Conservation (phyloP, 1,284 basidiomycete genomes). For the Sanghuangporus weigelae region DNA sequence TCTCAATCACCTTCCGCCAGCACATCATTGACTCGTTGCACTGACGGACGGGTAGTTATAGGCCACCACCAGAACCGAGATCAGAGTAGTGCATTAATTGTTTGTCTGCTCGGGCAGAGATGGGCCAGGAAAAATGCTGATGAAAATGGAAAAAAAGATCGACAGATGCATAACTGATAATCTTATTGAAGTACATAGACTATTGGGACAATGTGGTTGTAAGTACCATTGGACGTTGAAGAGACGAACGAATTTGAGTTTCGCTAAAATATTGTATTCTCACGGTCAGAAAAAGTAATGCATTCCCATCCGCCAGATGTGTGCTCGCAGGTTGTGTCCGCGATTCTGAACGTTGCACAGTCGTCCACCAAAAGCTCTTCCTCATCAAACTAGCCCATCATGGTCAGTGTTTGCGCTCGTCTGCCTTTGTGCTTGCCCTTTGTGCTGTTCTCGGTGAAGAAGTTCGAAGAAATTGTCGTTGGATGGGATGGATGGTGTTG, state of each 20-base stretch:
- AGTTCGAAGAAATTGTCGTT: slow-evolving; percentile 23
- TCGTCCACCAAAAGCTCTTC: slow-evolving; percentile 6
- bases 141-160: no score
- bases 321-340: neutral
- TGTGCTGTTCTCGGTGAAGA: slow-evolving; percentile 17
- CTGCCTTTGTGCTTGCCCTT: slow-evolving; percentile 14
- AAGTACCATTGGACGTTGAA: neutral
- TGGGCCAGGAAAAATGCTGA: slow-evolving; percentile 34
- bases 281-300: neutral
- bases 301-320: neutral
- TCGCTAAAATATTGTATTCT: neutral
- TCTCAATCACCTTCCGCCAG: slow-evolving; percentile 16
- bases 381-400: slow-evolving; percentile 33
- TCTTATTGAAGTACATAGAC: no score
- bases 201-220: neutral
- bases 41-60: slow-evolving; percentile 34
- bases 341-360: neutral
- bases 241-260: neutral
- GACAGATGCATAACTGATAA: no score
- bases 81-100: slow-evolving; percentile 47
- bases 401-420: slow-evolving; percentile 32
- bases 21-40: slow-evolving; percentile 9
- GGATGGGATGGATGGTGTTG: slow-evolving; percentile 18
- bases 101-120: slow-evolving; percentile 68
- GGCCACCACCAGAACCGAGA: slow-evolving; percentile 72